Evolutionary conservation across 78 protist species (phyloP).

Genomic region (Chrysochromulina parva): DNA sequence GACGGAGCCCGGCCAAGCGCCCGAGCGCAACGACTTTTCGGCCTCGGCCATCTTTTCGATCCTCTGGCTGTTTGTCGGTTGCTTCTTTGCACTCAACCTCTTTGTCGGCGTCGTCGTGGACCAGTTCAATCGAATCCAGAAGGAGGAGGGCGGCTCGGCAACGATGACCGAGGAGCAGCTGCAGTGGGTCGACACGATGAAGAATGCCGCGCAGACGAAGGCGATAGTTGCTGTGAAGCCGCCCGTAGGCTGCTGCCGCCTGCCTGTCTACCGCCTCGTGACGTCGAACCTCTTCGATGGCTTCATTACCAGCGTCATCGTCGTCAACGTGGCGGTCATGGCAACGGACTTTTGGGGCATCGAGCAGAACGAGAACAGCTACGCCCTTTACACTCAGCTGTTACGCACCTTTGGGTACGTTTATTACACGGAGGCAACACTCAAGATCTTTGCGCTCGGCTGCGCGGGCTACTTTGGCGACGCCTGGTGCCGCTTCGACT

Average conservation of each 20-base stretch:
- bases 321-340: neutral
- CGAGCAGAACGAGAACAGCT: neutral
- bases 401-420: neutral
- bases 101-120: neutral
- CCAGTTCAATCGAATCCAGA: neutral
- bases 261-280: no score
- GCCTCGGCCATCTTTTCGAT: neutral
- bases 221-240: no score
- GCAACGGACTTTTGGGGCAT: neutral
- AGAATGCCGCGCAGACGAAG: no score
- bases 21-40: neutral
- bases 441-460: neutral
- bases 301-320: neutral
- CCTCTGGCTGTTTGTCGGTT: neutral
- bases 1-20: neutral
- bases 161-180: neutral
- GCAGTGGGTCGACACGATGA: neutral
- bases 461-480: neutral
- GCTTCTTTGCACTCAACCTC: neutral
- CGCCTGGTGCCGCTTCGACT: neutral
- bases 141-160: no score
- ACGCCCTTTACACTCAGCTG: no score
- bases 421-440: neutral
- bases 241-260: no score
- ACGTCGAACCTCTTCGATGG: neutral